Conservation (phyloP, 2,329 filamentous ascomycete species). For the Aspergillaceae sp. region DNA sequence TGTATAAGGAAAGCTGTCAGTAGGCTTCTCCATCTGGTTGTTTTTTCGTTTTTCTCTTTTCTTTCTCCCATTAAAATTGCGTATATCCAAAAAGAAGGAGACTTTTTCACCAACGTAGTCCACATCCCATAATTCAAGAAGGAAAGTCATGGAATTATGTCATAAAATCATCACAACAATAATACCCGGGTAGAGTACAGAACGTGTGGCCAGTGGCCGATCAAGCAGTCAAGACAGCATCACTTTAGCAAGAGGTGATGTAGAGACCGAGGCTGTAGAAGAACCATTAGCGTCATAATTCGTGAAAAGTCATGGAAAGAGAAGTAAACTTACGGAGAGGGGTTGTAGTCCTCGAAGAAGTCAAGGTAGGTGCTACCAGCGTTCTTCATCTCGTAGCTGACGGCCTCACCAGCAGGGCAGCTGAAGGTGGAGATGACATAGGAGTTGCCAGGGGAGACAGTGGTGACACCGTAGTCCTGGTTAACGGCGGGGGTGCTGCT, state of each 20-base stretch:
- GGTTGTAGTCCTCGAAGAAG: conserved; percentile 59
- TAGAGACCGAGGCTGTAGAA: conserved; percentile 26
- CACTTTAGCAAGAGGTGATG: conserved; percentile 33
- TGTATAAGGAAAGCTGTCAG: background rate
- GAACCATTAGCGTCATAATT: conserved; percentile 10
- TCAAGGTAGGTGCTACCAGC: conserved; percentile 45
- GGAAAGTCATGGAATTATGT: conserved; percentile 3
- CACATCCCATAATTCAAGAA: background rate
- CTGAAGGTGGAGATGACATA: conserved; percentile 46
- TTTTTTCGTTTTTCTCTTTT: background rate
- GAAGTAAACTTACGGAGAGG: conserved; percentile 24
- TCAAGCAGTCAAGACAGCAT: too few relatives aligned
- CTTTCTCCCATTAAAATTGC: background rate
- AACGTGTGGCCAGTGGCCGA: too few relatives aligned
- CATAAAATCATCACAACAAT: background rate
- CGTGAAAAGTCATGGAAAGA: conserved; percentile 1
- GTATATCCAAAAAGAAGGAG: background rate
- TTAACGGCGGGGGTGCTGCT: conserved; percentile 43
- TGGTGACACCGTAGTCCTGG: conserved; percentile 36
- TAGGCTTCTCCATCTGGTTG: background rate
- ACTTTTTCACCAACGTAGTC: background rate
- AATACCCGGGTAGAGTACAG: background rate
- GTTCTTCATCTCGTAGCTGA: conserved; percentile 46
- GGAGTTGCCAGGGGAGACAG: conserved; percentile 46
- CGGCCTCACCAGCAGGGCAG: conserved; percentile 46